Percentiles rank a stretch among this genome's conserved stretches.
These are phyloP conservation scores for Pyricularia sp. DNA, from an alignment of 2,329 filamentous ascomycete genomes.

Conservation along the genomic window DNA sequence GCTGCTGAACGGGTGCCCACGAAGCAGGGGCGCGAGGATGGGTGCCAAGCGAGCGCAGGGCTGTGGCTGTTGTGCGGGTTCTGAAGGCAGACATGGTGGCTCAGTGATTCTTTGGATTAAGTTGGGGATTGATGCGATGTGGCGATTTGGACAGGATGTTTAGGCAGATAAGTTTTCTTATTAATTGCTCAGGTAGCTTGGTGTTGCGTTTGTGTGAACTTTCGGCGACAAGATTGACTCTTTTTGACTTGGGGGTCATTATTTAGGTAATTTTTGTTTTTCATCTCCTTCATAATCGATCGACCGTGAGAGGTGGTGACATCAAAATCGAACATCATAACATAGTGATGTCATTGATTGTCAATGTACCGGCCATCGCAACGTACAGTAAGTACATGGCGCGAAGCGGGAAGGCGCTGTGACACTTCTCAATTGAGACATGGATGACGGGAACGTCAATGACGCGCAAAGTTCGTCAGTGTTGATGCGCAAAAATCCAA, in stretches of 20 bases:
- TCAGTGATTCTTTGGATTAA: neutral
- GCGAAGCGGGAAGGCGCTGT: neutral
- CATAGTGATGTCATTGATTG: constrained; percentile 1
- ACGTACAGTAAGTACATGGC: neutral
- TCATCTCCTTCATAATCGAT: neutral
- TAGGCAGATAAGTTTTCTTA: neutral
- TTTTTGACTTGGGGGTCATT: neutral
- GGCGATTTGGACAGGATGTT: neutral
- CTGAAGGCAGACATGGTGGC: neutral
- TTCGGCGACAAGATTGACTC: neutral
- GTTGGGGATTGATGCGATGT: neutral
- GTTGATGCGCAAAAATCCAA: neutral
- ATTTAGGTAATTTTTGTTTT: neutral
- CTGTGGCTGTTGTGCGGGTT: neutral
- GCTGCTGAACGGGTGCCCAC: neutral
- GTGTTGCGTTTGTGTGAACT: neutral
- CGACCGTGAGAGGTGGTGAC: neutral
- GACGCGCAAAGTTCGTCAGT: neutral
- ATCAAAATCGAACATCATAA: neutral
- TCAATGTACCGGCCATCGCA: neutral
- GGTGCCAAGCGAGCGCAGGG: neutral
- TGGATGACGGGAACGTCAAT: neutral
- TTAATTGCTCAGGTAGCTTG: neutral
- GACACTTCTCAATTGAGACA: neutral
- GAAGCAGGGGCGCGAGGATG: neutral